Evolutionary conservation across 176 grass and related monocot species (phyloP).

Genomic region (Phragmites australis): DNA sequence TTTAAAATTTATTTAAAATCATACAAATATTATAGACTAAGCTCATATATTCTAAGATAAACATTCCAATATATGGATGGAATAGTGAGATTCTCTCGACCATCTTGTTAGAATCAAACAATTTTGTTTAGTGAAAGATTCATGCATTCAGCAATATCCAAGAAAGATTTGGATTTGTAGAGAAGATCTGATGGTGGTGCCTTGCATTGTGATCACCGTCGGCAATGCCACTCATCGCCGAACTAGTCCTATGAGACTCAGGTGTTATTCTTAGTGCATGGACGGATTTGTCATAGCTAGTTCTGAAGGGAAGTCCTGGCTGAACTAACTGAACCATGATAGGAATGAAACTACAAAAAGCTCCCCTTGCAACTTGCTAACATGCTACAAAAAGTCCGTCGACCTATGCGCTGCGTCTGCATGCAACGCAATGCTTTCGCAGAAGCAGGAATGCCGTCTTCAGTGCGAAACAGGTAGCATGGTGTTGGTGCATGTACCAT

Average conservation of each 20-base stretch:
- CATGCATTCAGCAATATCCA: neutral
- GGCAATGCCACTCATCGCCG: neutral
- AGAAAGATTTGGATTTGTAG: neutral
- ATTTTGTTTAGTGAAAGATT: neutral
- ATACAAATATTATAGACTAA: too few relatives aligned
- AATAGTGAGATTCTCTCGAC: neutral
- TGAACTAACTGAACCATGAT: neutral
- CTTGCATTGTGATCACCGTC: neutral
- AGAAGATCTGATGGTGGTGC: neutral
- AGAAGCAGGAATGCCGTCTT: conserved; percentile 13
- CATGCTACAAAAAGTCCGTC: too few relatives aligned
- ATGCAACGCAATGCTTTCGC: neutral
- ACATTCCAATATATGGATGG: neutral
- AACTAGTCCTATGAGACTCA: too few relatives aligned
- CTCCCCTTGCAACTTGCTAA: neutral
- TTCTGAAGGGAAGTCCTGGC: neutral
- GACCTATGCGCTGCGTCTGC: neutral
- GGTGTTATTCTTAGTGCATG: neutral
- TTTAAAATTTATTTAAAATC: too few relatives aligned
- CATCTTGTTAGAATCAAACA: neutral
- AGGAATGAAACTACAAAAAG: neutral
- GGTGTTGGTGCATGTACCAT: conserved; percentile 34
- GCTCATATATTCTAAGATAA: too few relatives aligned
- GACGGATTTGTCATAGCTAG: neutral
- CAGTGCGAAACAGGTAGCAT: conserved; percentile 15